These are phyloP conservation scores for Blastomyces gilchristii DNA, from an alignment of 2,329 filamentous ascomycete genomes.

Conservation along the genomic window DNA sequence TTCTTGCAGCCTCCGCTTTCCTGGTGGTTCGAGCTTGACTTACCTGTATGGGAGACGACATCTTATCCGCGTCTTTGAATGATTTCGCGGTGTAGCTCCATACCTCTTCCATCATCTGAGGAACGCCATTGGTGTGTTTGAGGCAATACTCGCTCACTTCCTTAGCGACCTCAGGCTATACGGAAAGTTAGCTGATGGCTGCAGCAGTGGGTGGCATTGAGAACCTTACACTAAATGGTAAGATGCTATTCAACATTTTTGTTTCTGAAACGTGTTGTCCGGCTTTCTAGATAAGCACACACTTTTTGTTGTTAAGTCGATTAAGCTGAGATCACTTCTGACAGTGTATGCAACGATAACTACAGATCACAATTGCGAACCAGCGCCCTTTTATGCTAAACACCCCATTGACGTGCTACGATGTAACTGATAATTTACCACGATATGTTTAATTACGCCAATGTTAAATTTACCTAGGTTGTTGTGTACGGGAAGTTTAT, in stretches of 20 bases:
- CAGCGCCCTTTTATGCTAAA: background rate
- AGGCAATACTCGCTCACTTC: background rate
- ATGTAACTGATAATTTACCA: background rate
- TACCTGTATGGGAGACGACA: conserved; percentile 3
- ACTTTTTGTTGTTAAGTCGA: background rate
- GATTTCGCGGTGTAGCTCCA: background rate
- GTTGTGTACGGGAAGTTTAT: background rate
- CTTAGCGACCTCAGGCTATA: background rate
- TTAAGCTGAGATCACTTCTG: no score
- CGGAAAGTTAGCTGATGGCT: background rate
- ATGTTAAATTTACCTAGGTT: background rate
- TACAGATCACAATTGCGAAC: background rate
- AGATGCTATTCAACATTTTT: background rate
- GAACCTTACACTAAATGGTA: background rate
- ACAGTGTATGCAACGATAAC: background rate
- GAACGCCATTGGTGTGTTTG: background rate
- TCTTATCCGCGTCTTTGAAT: conserved; percentile 2
- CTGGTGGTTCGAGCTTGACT: background rate
- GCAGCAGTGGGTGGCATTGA: background rate
- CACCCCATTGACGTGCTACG: background rate
- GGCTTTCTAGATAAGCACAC: background rate
- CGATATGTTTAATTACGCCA: background rate
- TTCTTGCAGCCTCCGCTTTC: background rate
- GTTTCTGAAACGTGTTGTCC: background rate
- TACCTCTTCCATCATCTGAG: background rate